Conservation (phyloP, 2,329 filamentous ascomycete species). For the Colletotrichum tamarilloi region DNA sequence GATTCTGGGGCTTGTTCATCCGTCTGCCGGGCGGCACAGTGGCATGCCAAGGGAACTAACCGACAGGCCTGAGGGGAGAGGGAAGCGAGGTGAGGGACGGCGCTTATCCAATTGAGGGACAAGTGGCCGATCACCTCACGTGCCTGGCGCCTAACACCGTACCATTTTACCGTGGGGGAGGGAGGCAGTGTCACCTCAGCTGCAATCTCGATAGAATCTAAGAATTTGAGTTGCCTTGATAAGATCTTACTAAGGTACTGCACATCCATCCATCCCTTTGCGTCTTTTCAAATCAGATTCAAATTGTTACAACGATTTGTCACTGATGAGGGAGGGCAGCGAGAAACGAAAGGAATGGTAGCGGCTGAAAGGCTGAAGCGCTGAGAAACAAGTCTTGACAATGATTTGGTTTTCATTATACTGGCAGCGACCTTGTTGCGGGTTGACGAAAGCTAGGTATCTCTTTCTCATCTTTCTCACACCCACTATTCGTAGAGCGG, state of each 20-base stretch:
- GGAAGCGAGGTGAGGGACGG: not conserved
- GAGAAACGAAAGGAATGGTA: not conserved
- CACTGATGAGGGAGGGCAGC: not conserved
- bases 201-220: not conserved
- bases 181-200: not conserved
- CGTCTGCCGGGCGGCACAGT: not conserved
- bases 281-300: not conserved
- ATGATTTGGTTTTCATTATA: not conserved
- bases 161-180: too few species aligned
- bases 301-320: not conserved
- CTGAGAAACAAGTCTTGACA: not conserved
- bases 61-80: not conserved
- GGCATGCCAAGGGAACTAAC: not conserved
- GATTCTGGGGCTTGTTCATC: not conserved
- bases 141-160: not conserved
- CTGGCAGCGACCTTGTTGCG: not conserved
- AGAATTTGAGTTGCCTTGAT: not conserved
- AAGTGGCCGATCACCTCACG: not conserved
- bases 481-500: not conserved
- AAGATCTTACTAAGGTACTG: too few species aligned
- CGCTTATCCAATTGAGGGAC: conserved; percentile 16
- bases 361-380: not conserved
- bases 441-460: not conserved
- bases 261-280: not conserved
- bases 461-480: not conserved